phyloP scores from a whole-genome alignment of 140 eudicot genomes.

The Bidens hawaiensis region DNA sequence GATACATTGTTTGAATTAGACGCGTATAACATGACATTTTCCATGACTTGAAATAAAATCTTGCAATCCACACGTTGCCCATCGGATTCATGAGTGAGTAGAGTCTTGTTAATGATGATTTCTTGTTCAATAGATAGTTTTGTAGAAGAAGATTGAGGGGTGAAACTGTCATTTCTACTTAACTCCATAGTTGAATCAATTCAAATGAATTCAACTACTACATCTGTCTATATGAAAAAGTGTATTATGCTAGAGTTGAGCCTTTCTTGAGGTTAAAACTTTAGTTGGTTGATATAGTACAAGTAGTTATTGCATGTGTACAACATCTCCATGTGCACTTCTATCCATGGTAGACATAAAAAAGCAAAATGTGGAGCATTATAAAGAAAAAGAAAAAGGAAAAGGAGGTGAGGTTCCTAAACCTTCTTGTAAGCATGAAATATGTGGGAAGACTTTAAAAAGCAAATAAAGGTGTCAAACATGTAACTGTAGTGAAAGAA shows the following conservation, averaged over 20 bases:
- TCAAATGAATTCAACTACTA: conserved; percentile 21
- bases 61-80: conserved; percentile 47
- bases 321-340: conserved; percentile 13
- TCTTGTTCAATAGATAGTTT: conserved; percentile 37
- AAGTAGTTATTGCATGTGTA: conserved; percentile 22
- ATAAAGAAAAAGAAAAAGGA: conserved; percentile 28
- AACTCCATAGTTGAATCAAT: conserved; percentile 21
- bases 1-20: conserved; percentile 16
- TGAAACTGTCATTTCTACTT: conserved; percentile 19
- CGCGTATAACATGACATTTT: conserved; percentile 40
- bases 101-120: conserved; percentile 44
- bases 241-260: conserved; percentile 8
- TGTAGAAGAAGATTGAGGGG: conserved; percentile 16
- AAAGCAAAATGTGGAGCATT: conserved; percentile 14
- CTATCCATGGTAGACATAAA: background rate
- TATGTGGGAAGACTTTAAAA: conserved; percentile 18
- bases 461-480: conserved; percentile 20
- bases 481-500: conserved; percentile 18
- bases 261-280: conserved; percentile 14
- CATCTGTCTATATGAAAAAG: conserved; percentile 3
- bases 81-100: conserved; percentile 64
- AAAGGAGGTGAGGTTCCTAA: conserved; percentile 28
- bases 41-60: conserved; percentile 55
- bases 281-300: conserved; percentile 14
- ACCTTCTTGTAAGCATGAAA: conserved; percentile 37